Evolutionary conservation across 176 grass and related monocot species (phyloP).

Genomic region (Cocos nucifera): DNA sequence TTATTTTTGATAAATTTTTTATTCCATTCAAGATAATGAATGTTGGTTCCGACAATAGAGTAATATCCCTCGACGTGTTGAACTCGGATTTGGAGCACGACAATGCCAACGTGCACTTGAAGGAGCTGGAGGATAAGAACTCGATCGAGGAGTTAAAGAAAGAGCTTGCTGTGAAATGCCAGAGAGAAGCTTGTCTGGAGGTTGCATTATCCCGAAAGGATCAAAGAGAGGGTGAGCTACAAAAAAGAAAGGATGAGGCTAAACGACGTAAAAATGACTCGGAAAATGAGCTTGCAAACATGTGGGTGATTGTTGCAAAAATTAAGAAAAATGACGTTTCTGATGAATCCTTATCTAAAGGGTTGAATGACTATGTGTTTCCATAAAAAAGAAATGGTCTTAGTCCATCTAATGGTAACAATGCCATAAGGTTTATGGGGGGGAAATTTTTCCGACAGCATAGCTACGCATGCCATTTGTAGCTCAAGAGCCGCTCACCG

Average conservation of each 20-base stretch:
- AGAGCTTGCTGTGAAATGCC: constrained; percentile 68
- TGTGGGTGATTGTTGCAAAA: constrained; percentile 79
- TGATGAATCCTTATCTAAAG: constrained; percentile 40
- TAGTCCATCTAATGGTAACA: constrained; percentile 31
- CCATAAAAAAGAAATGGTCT: constrained; percentile 51
- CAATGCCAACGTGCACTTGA: constrained; percentile 16
- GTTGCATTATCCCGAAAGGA: constrained; percentile 58
- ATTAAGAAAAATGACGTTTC: constrained; percentile 47
- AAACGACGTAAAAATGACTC: constrained; percentile 63
- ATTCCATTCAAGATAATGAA: too few species aligned
- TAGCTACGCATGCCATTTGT: constrained; percentile 33
- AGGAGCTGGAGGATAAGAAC: constrained; percentile 42
- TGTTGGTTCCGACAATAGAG: too few species aligned
- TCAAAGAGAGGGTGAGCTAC: constrained; percentile 59
- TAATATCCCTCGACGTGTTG: too few species aligned
- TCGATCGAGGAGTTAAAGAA: constrained; percentile 77
- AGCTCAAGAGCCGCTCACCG: constrained; percentile 29
- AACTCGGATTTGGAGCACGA: too few species aligned
- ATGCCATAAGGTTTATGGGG: constrained; percentile 6
- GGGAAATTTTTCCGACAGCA: constrained; percentile 36
- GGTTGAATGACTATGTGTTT: constrained; percentile 23
- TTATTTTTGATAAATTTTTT: too few species aligned
- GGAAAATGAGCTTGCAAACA: constrained; percentile 32
- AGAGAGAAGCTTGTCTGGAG: constrained; percentile 74
- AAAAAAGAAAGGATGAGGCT: constrained; percentile 57